Base-by-base conservation (phyloP, 225 moss, liverwort and hornwort genomes). In the Marchantia paleacea region DNA sequence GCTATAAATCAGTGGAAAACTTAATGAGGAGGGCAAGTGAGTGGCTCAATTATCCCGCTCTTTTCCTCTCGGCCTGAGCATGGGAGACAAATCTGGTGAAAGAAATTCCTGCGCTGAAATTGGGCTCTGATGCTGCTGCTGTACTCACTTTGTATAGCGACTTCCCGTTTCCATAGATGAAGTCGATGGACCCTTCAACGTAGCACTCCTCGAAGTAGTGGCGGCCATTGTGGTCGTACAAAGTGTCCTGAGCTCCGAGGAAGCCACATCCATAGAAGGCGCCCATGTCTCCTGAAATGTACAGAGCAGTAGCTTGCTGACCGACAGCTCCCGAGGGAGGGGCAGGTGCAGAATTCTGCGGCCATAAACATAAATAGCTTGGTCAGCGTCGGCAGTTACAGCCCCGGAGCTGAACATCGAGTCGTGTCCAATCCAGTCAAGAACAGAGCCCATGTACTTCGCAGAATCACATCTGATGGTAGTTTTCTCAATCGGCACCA, bases 111-210 rank as follows among this genome's bases (percentile, higher is more conserved):
- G 15, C 3, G 25, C 24, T 24, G 65, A 24, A 20, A 24, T 12
- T 11, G 4, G n/a, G 28, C 25, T 11, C 8, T n/a, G 65, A 8
- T 25, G 65, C 3, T 6, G 65, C 39, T 39, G n/a, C 12, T 24
- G 24, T 55, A 69, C 75, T 81, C 71, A 88, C 90, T 2, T 91
- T 81, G 87, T 91, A 96, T 9, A 88, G 80, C 0, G 94, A 92
- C 53, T 85, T 89, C 0, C 83, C 91, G 73, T 96, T 72, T 0
- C 94, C 96, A 54, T 94, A 96, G 7, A 94, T 88, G 76, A 75
- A 96, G 39, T 96, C 92, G 29, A 96, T 94, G 15, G 91, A 94
- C 0, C 96, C 96, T 47, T 88, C 57, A 14, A 96, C 89, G 65
- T 82, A 85, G 61, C 94, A 96, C 2, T 79, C 82, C 16, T 91